A percentile compares a stretch with the other conserved stretches of the same genome.
Conservation (phyloP, 2,329 filamentous ascomycete genomes). For the Colletotrichum somersetense region DNA sequence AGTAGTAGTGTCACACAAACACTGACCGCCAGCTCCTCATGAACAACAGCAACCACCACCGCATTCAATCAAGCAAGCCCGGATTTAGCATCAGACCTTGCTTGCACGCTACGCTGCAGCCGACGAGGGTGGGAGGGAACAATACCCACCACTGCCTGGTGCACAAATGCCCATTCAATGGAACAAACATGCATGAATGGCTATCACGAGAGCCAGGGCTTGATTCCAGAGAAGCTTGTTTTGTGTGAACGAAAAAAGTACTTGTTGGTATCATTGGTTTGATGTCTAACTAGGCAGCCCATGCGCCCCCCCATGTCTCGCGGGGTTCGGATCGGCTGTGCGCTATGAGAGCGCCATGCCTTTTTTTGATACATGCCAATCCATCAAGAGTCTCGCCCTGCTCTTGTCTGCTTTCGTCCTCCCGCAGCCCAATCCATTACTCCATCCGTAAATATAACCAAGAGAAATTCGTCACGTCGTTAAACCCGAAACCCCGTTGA, state of each 20-base stretch:
- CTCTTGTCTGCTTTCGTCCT: constrained; percentile 5
- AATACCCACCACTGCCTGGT: neutral
- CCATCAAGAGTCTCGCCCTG: constrained; percentile 13
- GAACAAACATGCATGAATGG: neutral
- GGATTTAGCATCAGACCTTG: no score
- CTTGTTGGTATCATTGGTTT: constrained; percentile 37
- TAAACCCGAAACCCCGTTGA: neutral
- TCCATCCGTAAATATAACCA: constrained; percentile 27
- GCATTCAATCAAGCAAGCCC: no score
- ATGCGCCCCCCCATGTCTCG: neutral
- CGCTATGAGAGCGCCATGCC: constrained; percentile 21
- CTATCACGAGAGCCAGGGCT: neutral
- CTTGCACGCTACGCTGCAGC: no score
- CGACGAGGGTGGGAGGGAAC: no score
- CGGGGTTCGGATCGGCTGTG: constrained; percentile 21
- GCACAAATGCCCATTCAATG: neutral
- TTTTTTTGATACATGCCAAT: constrained; percentile 40
- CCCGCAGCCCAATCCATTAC: constrained; percentile 34
- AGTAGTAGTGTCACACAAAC: neutral
- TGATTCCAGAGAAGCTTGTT: neutral
- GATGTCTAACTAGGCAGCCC: constrained; percentile 23
- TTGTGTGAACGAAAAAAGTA: constrained; percentile 19
- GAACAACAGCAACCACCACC: no score
- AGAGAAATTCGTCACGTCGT: constrained; percentile 39
- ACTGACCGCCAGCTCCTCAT: neutral